phyloP scores from a whole-genome alignment of 805 yeast genomes.

The Scheffersomyces ergatensis region DNA sequence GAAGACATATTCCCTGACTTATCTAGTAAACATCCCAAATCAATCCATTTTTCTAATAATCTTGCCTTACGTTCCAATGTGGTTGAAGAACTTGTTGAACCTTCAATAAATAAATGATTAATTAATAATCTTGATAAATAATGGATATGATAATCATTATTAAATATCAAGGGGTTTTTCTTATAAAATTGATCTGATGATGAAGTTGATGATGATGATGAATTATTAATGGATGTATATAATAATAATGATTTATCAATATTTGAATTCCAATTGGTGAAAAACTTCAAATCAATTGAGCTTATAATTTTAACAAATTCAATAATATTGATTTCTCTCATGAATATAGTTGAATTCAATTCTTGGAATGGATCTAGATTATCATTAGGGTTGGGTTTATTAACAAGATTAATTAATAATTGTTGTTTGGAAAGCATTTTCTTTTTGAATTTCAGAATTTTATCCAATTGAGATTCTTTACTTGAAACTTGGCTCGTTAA shows the following conservation, averaged over 20 bases:
- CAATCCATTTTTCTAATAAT: conserved; percentile 78
- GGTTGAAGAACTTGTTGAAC: conserved; percentile 16
- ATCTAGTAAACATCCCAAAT: conserved; percentile 74
- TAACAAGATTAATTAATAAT: conserved; percentile 21
- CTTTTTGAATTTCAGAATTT: conserved; percentile 50
- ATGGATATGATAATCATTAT: conserved; percentile 64
- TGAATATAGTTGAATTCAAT: conserved; percentile 45
- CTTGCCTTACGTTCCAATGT: conserved; percentile 52
- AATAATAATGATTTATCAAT: conserved; percentile 74
- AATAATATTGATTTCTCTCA: conserved; percentile 48
- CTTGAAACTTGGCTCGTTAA: conserved; percentile 19
- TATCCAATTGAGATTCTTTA: background rate
- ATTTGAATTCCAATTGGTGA: conserved; percentile 73
- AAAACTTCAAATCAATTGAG: conserved; percentile 63
- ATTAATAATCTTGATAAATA: conserved; percentile 70
- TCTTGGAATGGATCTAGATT: conserved; percentile 22
- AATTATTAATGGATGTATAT: conserved; percentile 40
- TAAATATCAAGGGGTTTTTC: conserved; percentile 76
- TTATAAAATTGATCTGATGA: conserved; percentile 37
- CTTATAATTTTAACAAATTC: conserved; percentile 64
- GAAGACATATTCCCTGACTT: conserved; percentile 88
- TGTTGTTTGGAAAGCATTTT: conserved; percentile 52
- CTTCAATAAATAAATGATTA: conserved; percentile 64
- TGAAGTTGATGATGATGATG: background rate
- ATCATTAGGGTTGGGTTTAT: background rate